These are phyloP conservation scores for Solanum tarijense DNA, from an alignment of 257 asterid genomes.

Conservation along the genomic window DNA sequence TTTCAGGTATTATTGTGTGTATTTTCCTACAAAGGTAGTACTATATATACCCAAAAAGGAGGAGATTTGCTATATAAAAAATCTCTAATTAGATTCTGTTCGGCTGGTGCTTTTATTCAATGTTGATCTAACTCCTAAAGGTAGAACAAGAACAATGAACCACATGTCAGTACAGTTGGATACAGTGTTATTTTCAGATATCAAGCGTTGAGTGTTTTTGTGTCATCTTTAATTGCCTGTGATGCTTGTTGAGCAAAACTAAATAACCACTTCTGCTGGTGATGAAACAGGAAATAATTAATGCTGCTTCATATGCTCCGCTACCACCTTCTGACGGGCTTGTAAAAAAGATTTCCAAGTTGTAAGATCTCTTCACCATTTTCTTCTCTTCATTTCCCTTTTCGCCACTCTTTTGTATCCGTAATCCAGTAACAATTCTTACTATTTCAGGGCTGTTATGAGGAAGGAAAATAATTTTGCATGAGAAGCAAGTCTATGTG, in stretches of 20 bases:
- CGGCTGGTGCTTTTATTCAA: not conserved
- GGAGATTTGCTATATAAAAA: not conserved
- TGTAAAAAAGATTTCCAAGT: not conserved
- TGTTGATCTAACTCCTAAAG: not conserved
- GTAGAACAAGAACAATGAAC: not conserved
- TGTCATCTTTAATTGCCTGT: not conserved
- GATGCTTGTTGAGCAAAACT: not conserved
- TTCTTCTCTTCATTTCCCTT: not conserved
- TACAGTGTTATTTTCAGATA: not conserved
- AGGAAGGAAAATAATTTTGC: not conserved
- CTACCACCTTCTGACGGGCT: slow-evolving; percentile 1
- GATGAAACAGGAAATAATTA: slow-evolving; percentile 4
- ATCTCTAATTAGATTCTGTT: not conserved
- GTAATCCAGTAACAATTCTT: not conserved
- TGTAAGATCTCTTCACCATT: not conserved
- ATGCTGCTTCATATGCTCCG: slow-evolving; percentile 9
- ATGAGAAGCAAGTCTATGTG: not conserved
- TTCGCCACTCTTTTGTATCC: not conserved
- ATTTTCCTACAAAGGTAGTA: not conserved
- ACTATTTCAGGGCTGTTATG: not conserved
- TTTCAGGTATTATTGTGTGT: slow-evolving; percentile 14
- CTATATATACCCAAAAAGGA: not conserved
- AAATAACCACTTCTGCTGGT: not conserved
- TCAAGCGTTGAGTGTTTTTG: not conserved
- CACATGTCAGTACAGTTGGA: not conserved